Conservation (phyloP, 2,329 filamentous ascomycete genomes). For the Pseudocercospora ulei region DNA sequence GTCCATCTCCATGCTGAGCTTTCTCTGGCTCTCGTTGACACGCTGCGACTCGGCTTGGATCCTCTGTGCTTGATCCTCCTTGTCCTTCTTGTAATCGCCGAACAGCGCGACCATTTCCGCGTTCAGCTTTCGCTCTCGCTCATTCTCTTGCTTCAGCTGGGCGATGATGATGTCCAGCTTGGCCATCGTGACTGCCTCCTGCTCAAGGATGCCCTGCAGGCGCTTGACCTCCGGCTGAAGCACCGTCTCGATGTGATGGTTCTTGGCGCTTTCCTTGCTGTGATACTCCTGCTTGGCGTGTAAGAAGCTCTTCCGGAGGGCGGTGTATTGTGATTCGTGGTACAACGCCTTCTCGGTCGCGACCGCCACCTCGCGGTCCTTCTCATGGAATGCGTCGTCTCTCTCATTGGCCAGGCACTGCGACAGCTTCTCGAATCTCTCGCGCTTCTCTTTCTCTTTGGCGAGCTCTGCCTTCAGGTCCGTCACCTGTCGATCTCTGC, state of each 20-base stretch:
- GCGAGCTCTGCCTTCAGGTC: constrained; percentile 56
- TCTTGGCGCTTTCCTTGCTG: constrained; percentile 33
- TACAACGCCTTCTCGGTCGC: constrained; percentile 39
- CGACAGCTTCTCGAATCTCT: constrained; percentile 52
- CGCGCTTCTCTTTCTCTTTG: constrained; percentile 53
- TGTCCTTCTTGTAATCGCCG: constrained; percentile 50
- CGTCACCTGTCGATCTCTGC: constrained; percentile 66
- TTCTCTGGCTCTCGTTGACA: constrained; percentile 49
- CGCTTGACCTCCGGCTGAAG: constrained; percentile 43
- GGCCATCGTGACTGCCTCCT: constrained; percentile 54
- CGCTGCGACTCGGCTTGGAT: constrained; percentile 37
- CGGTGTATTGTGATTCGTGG: constrained; percentile 53
- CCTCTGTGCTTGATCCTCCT: background rate
- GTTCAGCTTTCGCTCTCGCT: constrained; percentile 52
- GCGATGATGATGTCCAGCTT: constrained; percentile 60
- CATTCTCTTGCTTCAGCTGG: constrained; percentile 61
- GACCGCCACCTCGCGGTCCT: constrained; percentile 55
- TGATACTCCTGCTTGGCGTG: constrained; percentile 57
- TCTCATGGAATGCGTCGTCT: constrained; percentile 52
- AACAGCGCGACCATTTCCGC: constrained; percentile 52
- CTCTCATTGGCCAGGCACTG: constrained; percentile 53
- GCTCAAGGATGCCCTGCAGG: constrained; percentile 47
- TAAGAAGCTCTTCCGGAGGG: constrained; percentile 64
- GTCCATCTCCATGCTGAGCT: constrained; percentile 54
- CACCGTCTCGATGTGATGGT: constrained; percentile 29